Conservation (phyloP, 257 asterid genomes). For the Solanum pinnatisectum region DNA sequence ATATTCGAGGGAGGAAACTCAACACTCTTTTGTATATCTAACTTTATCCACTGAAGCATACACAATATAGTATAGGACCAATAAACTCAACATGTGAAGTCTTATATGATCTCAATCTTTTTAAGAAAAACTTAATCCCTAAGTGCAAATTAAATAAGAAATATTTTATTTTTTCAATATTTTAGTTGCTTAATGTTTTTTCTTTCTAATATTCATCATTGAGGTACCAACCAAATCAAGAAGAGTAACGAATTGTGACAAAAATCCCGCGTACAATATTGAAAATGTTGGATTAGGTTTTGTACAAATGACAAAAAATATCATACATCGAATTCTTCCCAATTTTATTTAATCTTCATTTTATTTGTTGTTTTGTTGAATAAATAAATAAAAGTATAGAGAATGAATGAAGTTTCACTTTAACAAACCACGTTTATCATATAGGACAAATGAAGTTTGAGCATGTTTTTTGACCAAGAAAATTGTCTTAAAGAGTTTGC, state of each 20-base stretch:
- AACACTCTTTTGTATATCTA: neutral
- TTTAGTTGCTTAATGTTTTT: neutral
- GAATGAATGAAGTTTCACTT: neutral
- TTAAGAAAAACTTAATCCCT: neutral
- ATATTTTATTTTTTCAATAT: neutral
- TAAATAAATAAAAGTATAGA: neutral
- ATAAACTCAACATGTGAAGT: neutral
- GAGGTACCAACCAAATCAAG: neutral
- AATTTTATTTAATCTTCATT: neutral
- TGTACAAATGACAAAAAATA: neutral
- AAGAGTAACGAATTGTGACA: neutral
- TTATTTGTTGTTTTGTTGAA: neutral
- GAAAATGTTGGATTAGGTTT: neutral
- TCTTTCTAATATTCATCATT: neutral
- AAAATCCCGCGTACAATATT: neutral
- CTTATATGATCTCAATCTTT: neutral
- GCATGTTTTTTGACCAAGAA: neutral
- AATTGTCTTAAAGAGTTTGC: neutral
- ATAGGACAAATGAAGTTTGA: neutral
- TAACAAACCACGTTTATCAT: neutral
- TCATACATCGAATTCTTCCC: neutral
- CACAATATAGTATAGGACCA: neutral
- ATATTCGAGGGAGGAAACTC: neutral
- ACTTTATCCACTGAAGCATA: fast-evolving
- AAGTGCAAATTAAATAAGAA: neutral